A percentile compares a stretch with the other conserved stretches of the same genome.
phyloP scores from a whole-genome alignment of 2,329 filamentous ascomycete genomes.

The Trichoderma lentiforme region DNA sequence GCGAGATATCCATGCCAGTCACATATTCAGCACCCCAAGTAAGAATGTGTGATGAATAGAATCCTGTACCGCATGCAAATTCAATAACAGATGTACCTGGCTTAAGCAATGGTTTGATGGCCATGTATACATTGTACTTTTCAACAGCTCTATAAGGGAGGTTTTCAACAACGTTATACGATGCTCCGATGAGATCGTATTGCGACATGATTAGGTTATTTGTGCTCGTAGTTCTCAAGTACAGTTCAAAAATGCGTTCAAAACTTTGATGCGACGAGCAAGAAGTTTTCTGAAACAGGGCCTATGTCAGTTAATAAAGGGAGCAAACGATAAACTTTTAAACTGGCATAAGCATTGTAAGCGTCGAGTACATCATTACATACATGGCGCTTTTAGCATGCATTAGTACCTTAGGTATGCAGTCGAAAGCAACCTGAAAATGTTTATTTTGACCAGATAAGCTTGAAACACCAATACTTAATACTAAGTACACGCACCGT shows the following conservation, averaged over 20 bases:
- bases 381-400: not conserved
- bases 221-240: not conserved
- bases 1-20: not conserved
- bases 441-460: not conserved
- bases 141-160: not conserved
- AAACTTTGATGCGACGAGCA: not conserved
- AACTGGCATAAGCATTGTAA: not conserved
- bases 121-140: not conserved
- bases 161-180: not conserved
- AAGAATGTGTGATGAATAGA: not conserved
- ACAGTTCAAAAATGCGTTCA: not conserved
- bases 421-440: not conserved
- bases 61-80: not conserved
- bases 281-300: not conserved
- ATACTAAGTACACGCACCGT: not conserved
- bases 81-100: not conserved
- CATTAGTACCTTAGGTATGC: not conserved
- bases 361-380: not conserved
- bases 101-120: not conserved
- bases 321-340: not conserved
- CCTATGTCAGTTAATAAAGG: not conserved
- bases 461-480: not conserved
- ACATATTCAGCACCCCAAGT: not conserved
- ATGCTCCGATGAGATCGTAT: not conserved
- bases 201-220: not conserved